phyloP scores from a whole-genome alignment of 768 basidiomycete species.

The Trametes villosa region DNA sequence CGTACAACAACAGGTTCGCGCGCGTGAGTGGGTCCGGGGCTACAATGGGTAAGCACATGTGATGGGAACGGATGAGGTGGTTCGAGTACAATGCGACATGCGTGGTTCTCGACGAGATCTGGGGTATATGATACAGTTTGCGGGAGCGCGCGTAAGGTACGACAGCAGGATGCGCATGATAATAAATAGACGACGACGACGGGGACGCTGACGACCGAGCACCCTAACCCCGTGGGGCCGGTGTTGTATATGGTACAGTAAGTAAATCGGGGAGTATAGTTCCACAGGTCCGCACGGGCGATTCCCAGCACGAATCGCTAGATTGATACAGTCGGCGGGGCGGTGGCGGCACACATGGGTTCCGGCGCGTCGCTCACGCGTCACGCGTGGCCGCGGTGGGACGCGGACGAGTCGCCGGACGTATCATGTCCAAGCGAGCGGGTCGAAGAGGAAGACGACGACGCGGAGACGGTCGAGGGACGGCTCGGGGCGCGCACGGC shows the following conservation, averaged over 20 bases:
- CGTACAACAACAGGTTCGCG: neutral
- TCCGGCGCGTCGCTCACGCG: neutral
- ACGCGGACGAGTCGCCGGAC: slow-evolving; percentile 5
- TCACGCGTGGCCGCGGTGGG: slow-evolving; percentile 14
- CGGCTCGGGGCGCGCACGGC: neutral
- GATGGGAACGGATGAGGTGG: neutral
- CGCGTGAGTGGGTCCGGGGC: neutral
- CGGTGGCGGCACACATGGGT: neutral
- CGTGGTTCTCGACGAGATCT: neutral
- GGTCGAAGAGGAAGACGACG: slow-evolving; percentile 4
- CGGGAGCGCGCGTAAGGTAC: slow-evolving; percentile 9
- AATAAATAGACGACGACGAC: slow-evolving; percentile 13
- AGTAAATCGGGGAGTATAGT: neutral
- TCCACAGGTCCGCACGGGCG: neutral
- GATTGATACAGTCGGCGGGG: neutral
- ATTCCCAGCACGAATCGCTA: neutral
- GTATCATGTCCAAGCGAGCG: slow-evolving; percentile 2
- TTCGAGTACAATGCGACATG: neutral
- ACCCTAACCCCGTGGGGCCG: slow-evolving; percentile 5
- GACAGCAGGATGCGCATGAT: neutral
- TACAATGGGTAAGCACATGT: slow-evolving; percentile 2
- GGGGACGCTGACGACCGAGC: neutral
- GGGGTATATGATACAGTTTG: slow-evolving; percentile 19
- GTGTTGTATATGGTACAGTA: slow-evolving; percentile 1
- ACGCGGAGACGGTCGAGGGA: neutral